Evolutionary conservation across 306 rosid species (phyloP).

Genomic region (Fagus sylvatica): DNA sequence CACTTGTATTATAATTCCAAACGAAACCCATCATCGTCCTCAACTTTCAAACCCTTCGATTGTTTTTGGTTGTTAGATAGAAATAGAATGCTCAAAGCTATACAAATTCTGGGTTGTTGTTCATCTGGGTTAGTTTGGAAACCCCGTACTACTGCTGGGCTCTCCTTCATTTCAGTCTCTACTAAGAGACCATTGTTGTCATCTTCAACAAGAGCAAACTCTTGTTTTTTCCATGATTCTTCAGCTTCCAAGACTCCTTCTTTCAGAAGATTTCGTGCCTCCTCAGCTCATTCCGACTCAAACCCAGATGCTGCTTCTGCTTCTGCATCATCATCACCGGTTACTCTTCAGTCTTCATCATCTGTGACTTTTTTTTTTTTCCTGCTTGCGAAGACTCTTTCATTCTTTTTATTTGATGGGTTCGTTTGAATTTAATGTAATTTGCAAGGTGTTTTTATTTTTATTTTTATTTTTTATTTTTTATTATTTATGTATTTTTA

Average conservation of each 20-base stretch:
- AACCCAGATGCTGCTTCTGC: slow-evolving; percentile 39
- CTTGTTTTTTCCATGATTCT: slow-evolving; percentile 1
- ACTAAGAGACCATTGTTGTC: slow-evolving; percentile 32
- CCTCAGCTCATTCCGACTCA: slow-evolving; percentile 45
- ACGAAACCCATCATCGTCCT: not conserved
- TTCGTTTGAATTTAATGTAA: not conserved
- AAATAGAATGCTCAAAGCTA: slow-evolving; percentile 56
- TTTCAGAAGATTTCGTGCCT: slow-evolving; percentile 38
- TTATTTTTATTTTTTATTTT: too few species aligned
- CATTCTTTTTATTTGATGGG: not conserved
- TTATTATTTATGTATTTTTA: too few species aligned
- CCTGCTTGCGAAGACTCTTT: not conserved
- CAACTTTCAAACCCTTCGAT: not conserved
- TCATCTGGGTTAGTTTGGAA: slow-evolving; percentile 54
- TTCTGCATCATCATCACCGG: slow-evolving; percentile 36
- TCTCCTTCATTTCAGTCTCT: slow-evolving; percentile 43
- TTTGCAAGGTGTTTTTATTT: not conserved
- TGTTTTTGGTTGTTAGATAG: not conserved
- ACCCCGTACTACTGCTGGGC: slow-evolving; percentile 34
- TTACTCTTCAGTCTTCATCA: slow-evolving; percentile 30
- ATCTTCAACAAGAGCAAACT: slow-evolving; percentile 17
- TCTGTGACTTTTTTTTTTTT: slow-evolving; percentile 33
- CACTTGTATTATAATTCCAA: not conserved
- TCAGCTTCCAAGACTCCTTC: slow-evolving; percentile 37
- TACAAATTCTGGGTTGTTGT: slow-evolving; percentile 53